Percentiles rank a stretch among this genome's conserved stretches.
Evolutionary conservation across 306 rosid species (phyloP).

Genomic region (Castanospermum australe): DNA sequence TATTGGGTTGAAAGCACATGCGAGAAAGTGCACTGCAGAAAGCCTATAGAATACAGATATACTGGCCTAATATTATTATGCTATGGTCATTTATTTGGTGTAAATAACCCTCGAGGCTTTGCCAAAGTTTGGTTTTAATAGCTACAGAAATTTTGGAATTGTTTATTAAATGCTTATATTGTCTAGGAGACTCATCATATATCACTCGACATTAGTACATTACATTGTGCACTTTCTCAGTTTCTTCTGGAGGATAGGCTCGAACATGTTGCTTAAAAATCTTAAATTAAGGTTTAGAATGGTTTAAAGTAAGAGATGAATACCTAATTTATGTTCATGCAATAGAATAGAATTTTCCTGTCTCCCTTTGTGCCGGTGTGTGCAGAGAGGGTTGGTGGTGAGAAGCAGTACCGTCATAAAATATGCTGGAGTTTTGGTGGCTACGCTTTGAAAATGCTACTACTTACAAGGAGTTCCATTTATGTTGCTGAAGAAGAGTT

Average conservation of each 20-base stretch:
- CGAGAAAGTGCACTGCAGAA: constrained; percentile 15
- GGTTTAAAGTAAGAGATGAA: not conserved
- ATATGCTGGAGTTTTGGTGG: constrained; percentile 9
- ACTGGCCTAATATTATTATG: not conserved
- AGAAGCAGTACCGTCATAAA: not conserved
- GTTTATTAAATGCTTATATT: not conserved
- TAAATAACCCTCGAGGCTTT: not conserved
- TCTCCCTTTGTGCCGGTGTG: not conserved
- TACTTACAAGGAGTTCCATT: constrained; percentile 22
- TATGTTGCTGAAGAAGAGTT: not conserved
- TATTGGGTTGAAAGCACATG: not conserved
- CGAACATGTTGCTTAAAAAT: not conserved
- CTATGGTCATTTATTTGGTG: not conserved
- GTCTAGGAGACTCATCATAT: constrained; percentile 20
- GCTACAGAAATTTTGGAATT: constrained; percentile 8
- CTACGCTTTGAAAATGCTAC: constrained; percentile 9
- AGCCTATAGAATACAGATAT: not conserved
- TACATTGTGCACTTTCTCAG: not conserved
- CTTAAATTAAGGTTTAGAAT: not conserved
- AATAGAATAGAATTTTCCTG: not conserved
- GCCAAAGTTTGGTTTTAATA: not conserved
- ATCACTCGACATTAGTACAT: not conserved
- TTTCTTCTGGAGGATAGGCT: not conserved
- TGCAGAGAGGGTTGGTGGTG: not conserved
- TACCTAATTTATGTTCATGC: not conserved